phyloP scores from a whole-genome alignment of 768 basidiomycete genomes.

The Goffeauzyma gilvescens region DNA sequence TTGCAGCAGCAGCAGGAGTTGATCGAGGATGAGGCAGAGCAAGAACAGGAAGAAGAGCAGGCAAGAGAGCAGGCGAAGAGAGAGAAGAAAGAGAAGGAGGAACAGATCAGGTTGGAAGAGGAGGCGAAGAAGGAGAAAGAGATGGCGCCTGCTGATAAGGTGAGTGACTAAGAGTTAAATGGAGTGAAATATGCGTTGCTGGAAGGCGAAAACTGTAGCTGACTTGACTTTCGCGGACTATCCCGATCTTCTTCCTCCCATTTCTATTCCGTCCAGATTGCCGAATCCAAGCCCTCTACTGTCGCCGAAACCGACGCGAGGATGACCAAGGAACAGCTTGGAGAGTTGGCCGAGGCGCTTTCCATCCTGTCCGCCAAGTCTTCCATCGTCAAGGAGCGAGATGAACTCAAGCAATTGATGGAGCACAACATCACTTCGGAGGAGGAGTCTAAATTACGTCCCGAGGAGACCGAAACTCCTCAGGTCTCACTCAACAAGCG shows the following conservation, averaged over 20 bases:
- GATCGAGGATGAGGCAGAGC: slow-evolving; percentile 96
- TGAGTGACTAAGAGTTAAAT: slow-evolving; percentile 24
- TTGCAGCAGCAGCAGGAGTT: slow-evolving; percentile 96
- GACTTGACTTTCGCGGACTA: too few relatives aligned
- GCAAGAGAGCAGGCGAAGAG: slow-evolving; percentile 41
- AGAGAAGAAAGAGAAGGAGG: slow-evolving; percentile 74
- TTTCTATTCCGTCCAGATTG: slow-evolving; percentile 10
- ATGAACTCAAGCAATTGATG: slow-evolving; percentile 77
- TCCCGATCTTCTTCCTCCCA: too few relatives aligned
- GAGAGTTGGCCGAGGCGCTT: slow-evolving; percentile 79
- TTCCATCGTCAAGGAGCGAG: slow-evolving; percentile 84
- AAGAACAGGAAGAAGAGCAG: slow-evolving; percentile 49
- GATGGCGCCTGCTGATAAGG: slow-evolving; percentile 75
- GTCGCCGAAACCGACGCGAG: slow-evolving; percentile 43
- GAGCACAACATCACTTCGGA: slow-evolving; percentile 79
- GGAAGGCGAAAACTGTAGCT: slow-evolving; percentile 5
- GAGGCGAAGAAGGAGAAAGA: slow-evolving; percentile 63
- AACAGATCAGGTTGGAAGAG: slow-evolving; percentile 50
- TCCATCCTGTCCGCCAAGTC: slow-evolving; percentile 81
- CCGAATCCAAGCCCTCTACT: slow-evolving; percentile 6
- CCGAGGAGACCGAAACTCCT: slow-evolving; percentile 31
- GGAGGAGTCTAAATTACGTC: slow-evolving; percentile 32
- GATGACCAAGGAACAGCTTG: slow-evolving; percentile 91
- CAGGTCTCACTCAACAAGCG: slow-evolving; percentile 74
- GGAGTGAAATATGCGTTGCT: neutral